A percentile compares a stretch with the other conserved stretches of the same genome.
phyloP scores from a whole-genome alignment of 345 rosid species.

The Camelina laxa region DNA sequence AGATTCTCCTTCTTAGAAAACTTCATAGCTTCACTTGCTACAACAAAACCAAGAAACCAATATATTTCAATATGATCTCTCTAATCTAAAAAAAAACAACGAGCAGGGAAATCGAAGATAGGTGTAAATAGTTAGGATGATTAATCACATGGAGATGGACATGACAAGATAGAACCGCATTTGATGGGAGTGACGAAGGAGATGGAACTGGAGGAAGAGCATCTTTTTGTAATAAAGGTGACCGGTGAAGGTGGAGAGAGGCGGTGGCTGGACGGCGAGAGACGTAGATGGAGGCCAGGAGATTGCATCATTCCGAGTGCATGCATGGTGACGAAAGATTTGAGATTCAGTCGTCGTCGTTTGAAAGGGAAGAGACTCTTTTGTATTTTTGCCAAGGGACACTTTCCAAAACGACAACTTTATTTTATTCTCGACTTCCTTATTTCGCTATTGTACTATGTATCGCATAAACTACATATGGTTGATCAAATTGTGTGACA shows the following conservation, averaged over 20 bases:
- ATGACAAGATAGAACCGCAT: constrained; percentile 31
- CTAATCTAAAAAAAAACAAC: no score
- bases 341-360: neutral
- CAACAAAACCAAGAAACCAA: constrained; percentile 5
- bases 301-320: neutral
- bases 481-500: constrained; percentile 1
- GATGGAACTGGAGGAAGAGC: neutral
- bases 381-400: neutral
- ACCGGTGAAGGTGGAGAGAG: constrained; percentile 9
- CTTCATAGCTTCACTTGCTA: constrained; percentile 55
- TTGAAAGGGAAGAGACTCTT: neutral
- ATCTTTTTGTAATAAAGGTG: constrained; percentile 9
- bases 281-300: neutral
- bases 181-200: neutral
- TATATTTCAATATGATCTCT: neutral
- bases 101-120: neutral
- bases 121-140: neutral
- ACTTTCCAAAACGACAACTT: neutral
- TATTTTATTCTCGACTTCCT: neutral
- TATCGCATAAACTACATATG: neutral
- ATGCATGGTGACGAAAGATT: constrained; percentile 20
- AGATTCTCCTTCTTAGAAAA: constrained; percentile 63
- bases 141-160: constrained; percentile 12
- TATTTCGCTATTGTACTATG: neutral
- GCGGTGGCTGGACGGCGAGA: neutral